Percentiles rank a stretch among this genome's conserved stretches.
Conservation (phyloP, 2,329 filamentous ascomycete genomes). For the Colletotrichum musicola region DNA sequence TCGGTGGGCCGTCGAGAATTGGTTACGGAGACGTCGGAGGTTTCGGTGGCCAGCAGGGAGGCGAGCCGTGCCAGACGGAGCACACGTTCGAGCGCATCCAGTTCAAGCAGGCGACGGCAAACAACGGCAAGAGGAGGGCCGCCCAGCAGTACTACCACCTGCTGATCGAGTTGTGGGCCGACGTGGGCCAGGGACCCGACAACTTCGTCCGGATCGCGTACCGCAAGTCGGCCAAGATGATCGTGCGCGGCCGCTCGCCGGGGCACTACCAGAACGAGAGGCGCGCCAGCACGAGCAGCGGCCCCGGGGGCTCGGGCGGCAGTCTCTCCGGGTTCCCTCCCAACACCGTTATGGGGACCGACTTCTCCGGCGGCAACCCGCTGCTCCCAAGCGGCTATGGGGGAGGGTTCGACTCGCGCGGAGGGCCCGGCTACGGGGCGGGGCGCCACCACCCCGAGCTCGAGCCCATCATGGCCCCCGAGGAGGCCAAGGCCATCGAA, state of each 20-base stretch:
- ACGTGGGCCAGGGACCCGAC: slow-evolving; percentile 67
- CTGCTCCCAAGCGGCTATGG: slow-evolving; percentile 56
- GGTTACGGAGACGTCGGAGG: slow-evolving; percentile 50
- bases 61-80: slow-evolving; percentile 61
- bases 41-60: slow-evolving; percentile 47
- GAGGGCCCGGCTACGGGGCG: slow-evolving; percentile 55
- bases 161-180: slow-evolving; percentile 85
- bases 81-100: slow-evolving; percentile 89
- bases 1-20: slow-evolving; percentile 48
- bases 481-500: slow-evolving; percentile 64
- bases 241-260: slow-evolving; percentile 86
- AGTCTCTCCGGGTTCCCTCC: slow-evolving; percentile 65
- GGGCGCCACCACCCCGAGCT: slow-evolving; percentile 63
- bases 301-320: slow-evolving; percentile 74
- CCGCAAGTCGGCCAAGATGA: slow-evolving; percentile 82
- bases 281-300: slow-evolving; percentile 76
- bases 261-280: slow-evolving; percentile 83
- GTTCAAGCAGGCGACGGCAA: slow-evolving; percentile 93
- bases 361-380: slow-evolving; percentile 52
- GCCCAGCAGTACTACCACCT: slow-evolving; percentile 94
- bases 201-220: slow-evolving; percentile 79
- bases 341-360: slow-evolving; percentile 54
- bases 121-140: slow-evolving; percentile 90
- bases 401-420: slow-evolving; percentile 54
- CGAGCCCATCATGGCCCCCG: slow-evolving; percentile 64